These are phyloP conservation scores for Arthrobotrys sinensis DNA, from an alignment of 2,329 filamentous ascomycete species.

Conservation along the genomic window DNA sequence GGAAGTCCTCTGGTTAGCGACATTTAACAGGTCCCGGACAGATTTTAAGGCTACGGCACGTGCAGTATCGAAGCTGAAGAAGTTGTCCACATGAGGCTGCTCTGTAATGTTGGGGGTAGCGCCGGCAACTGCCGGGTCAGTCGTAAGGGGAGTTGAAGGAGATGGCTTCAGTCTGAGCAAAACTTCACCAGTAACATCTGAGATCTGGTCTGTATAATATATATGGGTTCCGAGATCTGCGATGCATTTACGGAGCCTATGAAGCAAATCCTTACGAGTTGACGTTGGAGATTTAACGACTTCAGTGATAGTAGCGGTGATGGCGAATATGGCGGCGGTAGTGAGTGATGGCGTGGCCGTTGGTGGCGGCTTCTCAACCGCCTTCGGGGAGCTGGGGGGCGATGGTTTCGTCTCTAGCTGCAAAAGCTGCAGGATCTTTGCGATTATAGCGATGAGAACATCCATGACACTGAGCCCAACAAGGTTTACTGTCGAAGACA, in stretches of 20 bases:
- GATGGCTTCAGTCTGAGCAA: conserved; percentile 82
- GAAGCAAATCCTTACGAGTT: conserved; percentile 76
- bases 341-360: conserved; percentile 56
- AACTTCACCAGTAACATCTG: conserved; percentile 90
- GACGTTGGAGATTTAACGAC: conserved; percentile 67
- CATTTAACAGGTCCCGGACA: conserved; percentile 84
- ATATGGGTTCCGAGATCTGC: conserved; percentile 93
- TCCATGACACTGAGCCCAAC: conserved; percentile 98
- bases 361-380: conserved; percentile 67
- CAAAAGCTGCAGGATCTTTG: conserved; percentile 84
- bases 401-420: conserved; percentile 72
- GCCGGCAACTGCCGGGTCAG: conserved; percentile 71
- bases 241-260: conserved; percentile 83
- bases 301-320: conserved; percentile 55
- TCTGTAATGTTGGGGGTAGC: conserved; percentile 71
- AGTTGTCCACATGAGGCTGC: conserved; percentile 72
- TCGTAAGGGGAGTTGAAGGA: conserved; percentile 68
- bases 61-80: conserved; percentile 76
- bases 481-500: conserved; percentile 90
- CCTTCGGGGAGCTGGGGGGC: conserved; percentile 66
- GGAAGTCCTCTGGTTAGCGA: conserved; percentile 79
- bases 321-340: conserved; percentile 50
- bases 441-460: conserved; percentile 85
- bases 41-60: conserved; percentile 79
- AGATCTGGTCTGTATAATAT: conserved; percentile 96